phyloP scores from a whole-genome alignment of 257 asterid species.

The Euphrasia confusa region DNA sequence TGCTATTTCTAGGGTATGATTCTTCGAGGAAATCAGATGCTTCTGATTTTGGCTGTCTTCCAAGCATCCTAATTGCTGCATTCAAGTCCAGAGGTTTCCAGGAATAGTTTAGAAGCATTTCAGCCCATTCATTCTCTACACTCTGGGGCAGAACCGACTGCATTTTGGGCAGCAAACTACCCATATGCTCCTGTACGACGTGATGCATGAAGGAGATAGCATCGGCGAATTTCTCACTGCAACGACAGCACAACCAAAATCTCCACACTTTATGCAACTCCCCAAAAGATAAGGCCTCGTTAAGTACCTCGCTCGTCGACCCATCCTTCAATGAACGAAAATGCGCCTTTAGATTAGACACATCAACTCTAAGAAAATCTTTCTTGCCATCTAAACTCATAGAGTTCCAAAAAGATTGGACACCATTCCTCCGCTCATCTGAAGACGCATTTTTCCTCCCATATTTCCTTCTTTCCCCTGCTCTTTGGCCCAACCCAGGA shows the following conservation, averaged over 20 bases:
- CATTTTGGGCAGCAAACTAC: slow-evolving; percentile 64
- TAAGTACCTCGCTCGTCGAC: slow-evolving; percentile 43
- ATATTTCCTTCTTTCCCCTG: slow-evolving; percentile 54
- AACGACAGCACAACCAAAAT: slow-evolving; percentile 65
- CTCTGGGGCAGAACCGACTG: slow-evolving; percentile 66
- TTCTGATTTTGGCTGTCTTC: slow-evolving; percentile 44
- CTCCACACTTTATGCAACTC: slow-evolving; percentile 52
- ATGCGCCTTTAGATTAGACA: slow-evolving; percentile 56
- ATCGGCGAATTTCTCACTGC: slow-evolving; percentile 50
- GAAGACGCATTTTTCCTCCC: slow-evolving; percentile 57
- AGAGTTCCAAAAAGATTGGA: slow-evolving; percentile 56
- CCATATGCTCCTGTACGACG: slow-evolving; percentile 56
- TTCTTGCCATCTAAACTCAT: slow-evolving; percentile 49
- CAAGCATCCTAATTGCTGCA: slow-evolving; percentile 49
- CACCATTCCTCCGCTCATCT: slow-evolving; percentile 66
- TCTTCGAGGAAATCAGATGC: slow-evolving; percentile 44
- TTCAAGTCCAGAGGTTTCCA: slow-evolving; percentile 84
- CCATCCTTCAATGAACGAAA: slow-evolving; percentile 45
- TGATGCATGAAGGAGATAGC: slow-evolving; percentile 52
- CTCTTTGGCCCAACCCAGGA: slow-evolving; percentile 46
- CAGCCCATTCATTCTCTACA: slow-evolving; percentile 80
- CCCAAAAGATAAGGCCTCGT: slow-evolving; percentile 60
- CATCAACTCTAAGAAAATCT: slow-evolving; percentile 41
- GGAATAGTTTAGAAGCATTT: slow-evolving; percentile 71
- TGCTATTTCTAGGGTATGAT: slow-evolving; percentile 31